Evolutionary conservation across 176 grass and related monocot species (phyloP).

Genomic region (Carex parvula): DNA sequence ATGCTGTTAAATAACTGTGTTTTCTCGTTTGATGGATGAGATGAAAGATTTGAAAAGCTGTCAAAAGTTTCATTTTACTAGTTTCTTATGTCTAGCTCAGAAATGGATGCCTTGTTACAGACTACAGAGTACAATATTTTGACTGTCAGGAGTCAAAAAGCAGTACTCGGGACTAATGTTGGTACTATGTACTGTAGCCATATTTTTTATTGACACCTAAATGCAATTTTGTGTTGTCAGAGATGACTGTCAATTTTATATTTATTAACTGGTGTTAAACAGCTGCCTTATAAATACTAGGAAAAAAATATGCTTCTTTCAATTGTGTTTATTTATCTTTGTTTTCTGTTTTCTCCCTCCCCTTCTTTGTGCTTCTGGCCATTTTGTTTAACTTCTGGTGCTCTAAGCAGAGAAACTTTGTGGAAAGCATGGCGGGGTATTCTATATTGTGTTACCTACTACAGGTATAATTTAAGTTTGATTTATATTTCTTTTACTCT

Average conservation of each 20-base stretch:
- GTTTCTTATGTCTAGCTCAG: neutral
- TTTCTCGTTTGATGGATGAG: neutral
- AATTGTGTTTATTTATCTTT: neutral
- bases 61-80: neutral
- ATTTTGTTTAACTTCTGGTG: slow-evolving; percentile 22
- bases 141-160: neutral
- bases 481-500: slow-evolving; percentile 25
- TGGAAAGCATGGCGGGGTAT: slow-evolving; percentile 99
- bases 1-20: neutral
- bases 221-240: neutral
- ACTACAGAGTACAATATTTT: neutral
- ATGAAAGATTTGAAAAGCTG: neutral
- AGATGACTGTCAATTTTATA: neutral
- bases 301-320: neutral
- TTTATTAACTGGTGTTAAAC: neutral
- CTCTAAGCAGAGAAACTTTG: slow-evolving; percentile 88
- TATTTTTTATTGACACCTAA: neutral
- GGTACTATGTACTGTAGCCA: neutral
- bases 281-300: neutral
- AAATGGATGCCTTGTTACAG: slow-evolving; percentile 3
- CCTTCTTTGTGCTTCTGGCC: slow-evolving; percentile 5
- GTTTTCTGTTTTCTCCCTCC: neutral
- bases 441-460: slow-evolving; percentile 89
- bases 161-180: neutral
- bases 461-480: slow-evolving; percentile 51